Percentiles rank a stretch among this genome's conserved stretches.
phyloP scores from a whole-genome alignment of 345 rosid species.

The Eucalyptus paniculata region DNA sequence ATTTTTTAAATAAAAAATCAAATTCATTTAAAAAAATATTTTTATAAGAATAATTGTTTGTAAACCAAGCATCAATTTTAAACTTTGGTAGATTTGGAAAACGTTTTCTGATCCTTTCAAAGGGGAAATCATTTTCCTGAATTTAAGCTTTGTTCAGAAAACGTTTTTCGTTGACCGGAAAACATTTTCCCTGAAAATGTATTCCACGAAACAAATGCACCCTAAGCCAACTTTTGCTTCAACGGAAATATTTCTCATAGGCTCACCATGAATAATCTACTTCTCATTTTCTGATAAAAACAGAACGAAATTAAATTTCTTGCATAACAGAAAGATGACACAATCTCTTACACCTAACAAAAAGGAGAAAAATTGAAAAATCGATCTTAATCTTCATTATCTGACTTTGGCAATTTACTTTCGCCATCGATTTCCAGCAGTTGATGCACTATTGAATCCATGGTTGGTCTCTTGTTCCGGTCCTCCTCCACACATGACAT shows the following conservation, averaged over 20 bases:
- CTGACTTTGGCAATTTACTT: neutral
- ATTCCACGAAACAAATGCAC: too few relatives aligned
- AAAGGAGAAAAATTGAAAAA: neutral
- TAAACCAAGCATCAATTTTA: too few relatives aligned
- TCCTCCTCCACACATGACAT: conserved; percentile 16
- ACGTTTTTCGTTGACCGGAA: too few relatives aligned
- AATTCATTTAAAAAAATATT: too few relatives aligned
- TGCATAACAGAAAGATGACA: neutral
- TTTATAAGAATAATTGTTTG: too few relatives aligned
- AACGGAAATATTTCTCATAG: neutral
- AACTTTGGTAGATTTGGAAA: too few relatives aligned
- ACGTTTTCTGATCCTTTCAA: too few relatives aligned
- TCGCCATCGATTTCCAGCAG: conserved; percentile 5
- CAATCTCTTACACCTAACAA: neutral
- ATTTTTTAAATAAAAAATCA: too few relatives aligned
- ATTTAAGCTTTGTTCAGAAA: too few relatives aligned
- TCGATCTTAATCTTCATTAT: neutral
- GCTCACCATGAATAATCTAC: neutral
- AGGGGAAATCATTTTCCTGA: too few relatives aligned
- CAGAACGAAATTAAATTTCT: too few relatives aligned
- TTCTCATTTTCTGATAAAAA: neutral
- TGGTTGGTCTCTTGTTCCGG: conserved; percentile 18
- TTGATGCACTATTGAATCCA: conserved; percentile 14
- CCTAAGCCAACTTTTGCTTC: neutral
- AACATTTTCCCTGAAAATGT: too few relatives aligned